Conservation (phyloP, 1,139 yeast species). For the Candida frijolesensis region DNA sequence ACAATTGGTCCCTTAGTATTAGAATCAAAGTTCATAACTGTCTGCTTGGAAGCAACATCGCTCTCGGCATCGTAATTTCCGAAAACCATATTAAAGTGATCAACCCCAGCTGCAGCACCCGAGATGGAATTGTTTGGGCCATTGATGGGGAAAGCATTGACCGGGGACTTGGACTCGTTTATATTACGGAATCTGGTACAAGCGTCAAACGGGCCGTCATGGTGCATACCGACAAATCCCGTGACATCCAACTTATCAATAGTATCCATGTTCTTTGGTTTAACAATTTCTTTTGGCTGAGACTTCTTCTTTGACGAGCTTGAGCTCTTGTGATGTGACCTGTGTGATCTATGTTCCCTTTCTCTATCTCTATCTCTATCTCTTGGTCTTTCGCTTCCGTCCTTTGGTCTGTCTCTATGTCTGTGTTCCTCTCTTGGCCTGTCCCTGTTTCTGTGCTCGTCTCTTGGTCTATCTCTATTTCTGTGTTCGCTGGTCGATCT, state of each 20-base stretch:
- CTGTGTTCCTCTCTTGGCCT: slow-evolving; percentile 3
- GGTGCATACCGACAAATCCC: slow-evolving; percentile 96
- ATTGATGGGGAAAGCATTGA: slow-evolving; percentile 90
- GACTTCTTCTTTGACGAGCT: slow-evolving; percentile 2
- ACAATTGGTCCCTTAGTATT: slow-evolving; percentile 67
- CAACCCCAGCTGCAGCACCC: slow-evolving; percentile 56
- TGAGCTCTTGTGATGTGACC: not conserved
- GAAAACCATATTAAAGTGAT: slow-evolving; percentile 62
- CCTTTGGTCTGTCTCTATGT: not conserved
- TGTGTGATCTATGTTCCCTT: not conserved
- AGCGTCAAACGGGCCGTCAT: slow-evolving; percentile 98
- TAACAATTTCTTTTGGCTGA: slow-evolving; percentile 29
- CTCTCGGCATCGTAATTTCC: slow-evolving; percentile 44
- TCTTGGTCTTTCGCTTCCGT: not conserved
- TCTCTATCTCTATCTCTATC: slow-evolving; percentile 1
- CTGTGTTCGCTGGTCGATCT: slow-evolving; percentile 13
- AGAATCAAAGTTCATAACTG: slow-evolving; percentile 72
- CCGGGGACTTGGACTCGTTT: slow-evolving; percentile 81
- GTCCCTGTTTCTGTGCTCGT: slow-evolving; percentile 5
- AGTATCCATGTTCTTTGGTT: slow-evolving; percentile 74
- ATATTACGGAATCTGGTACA: slow-evolving; percentile 96
- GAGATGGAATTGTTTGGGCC: slow-evolving; percentile 90
- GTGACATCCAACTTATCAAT: slow-evolving; percentile 95
- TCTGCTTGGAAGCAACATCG: slow-evolving; percentile 47
- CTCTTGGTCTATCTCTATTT: slow-evolving; percentile 7